phyloP scores from a whole-genome alignment of 2,329 filamentous ascomycete genomes.

The Microsporum ferrugineum region DNA sequence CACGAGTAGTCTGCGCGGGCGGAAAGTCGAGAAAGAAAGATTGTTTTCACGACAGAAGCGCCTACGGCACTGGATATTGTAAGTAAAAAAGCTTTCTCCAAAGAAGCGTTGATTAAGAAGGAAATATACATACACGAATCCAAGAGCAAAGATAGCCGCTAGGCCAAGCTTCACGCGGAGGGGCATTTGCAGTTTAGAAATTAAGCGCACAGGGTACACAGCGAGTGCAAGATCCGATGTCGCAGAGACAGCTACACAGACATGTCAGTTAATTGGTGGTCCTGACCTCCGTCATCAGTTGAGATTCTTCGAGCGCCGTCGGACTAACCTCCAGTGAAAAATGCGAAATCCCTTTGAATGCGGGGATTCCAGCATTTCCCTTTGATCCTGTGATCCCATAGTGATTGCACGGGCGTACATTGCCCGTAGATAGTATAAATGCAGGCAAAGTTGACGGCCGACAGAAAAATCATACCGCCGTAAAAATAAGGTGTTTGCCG shows the following conservation, averaged over 20 bases:
- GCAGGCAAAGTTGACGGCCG: conserved; percentile 7
- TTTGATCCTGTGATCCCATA: conserved; percentile 8
- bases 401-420: conserved; percentile 5
- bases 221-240: conserved; percentile 9
- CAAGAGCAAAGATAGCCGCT: conserved; percentile 6
- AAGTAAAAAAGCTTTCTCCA: background rate
- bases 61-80: conserved; percentile 5
- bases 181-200: conserved; percentile 8
- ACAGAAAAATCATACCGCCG: conserved; percentile 6
- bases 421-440: conserved; percentile 8
- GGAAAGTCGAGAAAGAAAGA: conserved; percentile 6
- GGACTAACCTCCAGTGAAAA: background rate
- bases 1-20: conserved; percentile 10
- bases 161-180: conserved; percentile 6
- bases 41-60: conserved; percentile 10
- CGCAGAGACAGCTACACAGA: conserved; percentile 7
- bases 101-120: background rate
- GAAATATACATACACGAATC: conserved; percentile 4
- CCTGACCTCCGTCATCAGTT: background rate
- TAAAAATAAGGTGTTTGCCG: conserved; percentile 4
- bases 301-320: background rate
- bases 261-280: background rate
- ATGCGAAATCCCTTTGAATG: conserved; percentile 9
- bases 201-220: conserved; percentile 9
- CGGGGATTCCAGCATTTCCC: conserved; percentile 7